These are phyloP conservation scores for Neocallimastix lanati DNA, from an alignment of 192 early-diverging fungal species.

Conservation along the genomic window DNA sequence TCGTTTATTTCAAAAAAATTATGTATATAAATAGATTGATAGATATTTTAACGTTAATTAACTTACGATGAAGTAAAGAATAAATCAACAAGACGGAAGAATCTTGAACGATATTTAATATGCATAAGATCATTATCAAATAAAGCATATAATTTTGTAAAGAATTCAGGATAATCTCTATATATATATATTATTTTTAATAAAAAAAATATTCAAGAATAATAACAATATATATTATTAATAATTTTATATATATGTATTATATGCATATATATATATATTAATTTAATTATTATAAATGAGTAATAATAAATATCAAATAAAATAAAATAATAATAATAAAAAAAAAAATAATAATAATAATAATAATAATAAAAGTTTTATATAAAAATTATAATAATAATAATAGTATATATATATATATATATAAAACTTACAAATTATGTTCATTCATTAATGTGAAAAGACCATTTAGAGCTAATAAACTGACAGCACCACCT, in stretches of 20 bases:
- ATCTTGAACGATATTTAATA: slow-evolving; percentile 85
- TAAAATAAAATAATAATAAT: too few species aligned
- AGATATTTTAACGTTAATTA: too few species aligned
- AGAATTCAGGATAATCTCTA: slow-evolving; percentile 96
- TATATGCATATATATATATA: too few species aligned
- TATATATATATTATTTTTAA: too few species aligned
- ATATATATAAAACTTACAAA: slow-evolving; percentile 32
- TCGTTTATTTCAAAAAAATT: too few species aligned
- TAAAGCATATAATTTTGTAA: slow-evolving; percentile 77
- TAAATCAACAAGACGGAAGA: slow-evolving; percentile 76
- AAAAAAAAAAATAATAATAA: too few species aligned
- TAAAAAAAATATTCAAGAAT: too few species aligned
- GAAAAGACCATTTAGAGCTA: slow-evolving; percentile 90
- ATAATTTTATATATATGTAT: too few species aligned
- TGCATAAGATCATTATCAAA: slow-evolving; percentile 79
- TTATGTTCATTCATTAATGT: slow-evolving; percentile 89
- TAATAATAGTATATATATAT: not conserved
- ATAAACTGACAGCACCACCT: slow-evolving; percentile 73
- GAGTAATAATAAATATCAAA: too few species aligned
- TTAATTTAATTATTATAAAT: slow-evolving; percentile 1
- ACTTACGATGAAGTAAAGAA: slow-evolving; percentile 70
- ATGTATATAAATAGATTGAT: too few species aligned
- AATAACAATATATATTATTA: too few species aligned
- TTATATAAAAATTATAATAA: not conserved
- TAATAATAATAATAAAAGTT: too few species aligned